phyloP scores from a whole-genome alignment of 1,139 yeast genomes.

The Blastobotrys aristatus region DNA sequence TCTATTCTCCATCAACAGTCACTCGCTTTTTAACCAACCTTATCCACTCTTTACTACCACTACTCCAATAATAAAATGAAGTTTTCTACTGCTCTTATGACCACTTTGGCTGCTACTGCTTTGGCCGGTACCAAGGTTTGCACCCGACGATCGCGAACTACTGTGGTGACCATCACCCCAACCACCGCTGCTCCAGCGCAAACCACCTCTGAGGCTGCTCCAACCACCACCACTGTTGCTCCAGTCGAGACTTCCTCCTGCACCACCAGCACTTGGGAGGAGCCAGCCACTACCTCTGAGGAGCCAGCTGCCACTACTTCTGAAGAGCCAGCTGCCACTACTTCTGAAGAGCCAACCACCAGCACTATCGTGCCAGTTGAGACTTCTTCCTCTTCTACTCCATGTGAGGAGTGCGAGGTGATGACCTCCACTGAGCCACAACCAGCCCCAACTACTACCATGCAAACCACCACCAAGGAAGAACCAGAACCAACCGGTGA shows the following conservation, averaged over 20 bases:
- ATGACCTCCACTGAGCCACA: neutral
- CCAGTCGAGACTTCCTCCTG: neutral
- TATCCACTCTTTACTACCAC: neutral
- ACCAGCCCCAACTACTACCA: neutral
- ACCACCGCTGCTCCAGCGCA: neutral
- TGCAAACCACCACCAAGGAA: neutral
- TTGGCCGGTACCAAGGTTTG: neutral
- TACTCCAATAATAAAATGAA: neutral
- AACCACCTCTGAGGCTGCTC: neutral
- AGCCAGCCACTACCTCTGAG: neutral
- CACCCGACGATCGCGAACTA: neutral
- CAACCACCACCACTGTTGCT: neutral
- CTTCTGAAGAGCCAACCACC: neutral
- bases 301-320: neutral
- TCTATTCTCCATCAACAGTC: neutral
- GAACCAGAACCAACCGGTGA: conserved; percentile 3
- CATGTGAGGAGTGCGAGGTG: neutral
- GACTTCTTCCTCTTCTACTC: neutral
- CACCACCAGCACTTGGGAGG: neutral
- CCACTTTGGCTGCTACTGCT: neutral
- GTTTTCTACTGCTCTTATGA: neutral
- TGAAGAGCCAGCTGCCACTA: neutral
- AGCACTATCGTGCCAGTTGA: neutral
- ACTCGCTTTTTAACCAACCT: neutral
- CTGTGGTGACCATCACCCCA: neutral